Base-by-base conservation (phyloP, 441 rosid genomes). In the Metrosideros polymorpha region DNA sequence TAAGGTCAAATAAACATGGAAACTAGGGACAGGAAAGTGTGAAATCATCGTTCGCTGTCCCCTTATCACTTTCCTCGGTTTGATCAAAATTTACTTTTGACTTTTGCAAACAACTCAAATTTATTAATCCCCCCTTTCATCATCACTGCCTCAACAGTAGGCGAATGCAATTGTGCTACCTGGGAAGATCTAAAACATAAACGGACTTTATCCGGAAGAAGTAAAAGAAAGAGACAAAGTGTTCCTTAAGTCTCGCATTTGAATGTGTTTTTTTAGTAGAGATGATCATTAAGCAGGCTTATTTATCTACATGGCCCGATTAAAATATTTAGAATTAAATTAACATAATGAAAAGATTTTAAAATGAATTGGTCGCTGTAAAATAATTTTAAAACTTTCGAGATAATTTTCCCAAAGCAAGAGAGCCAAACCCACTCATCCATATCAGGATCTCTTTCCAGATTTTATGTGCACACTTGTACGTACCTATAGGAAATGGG, bases 51-150 rank as follows among this genome's bases (percentile, higher is more conserved):
- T 47, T 82, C 45, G 3, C 12, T 71, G 47, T 71, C 52, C 29
- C 49, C 83, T 79, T 47, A 29, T 45, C 47, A 0, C 56, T 86
- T 85, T 89, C 82, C 42, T n/a, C 82, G 59, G 82, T 82, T 89
- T 55, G 84, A 85, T 87, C 59, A 89, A n/a, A 71, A 50, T 63
- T 42, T 63, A 35, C 90, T 91, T 92, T 91, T 92, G 92, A 91
- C 92, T 89, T 86, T 1, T 84, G 92, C 86, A n/a, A 71, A 54
- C 82, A 50, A 27, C 61, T 35, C 57, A 29, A 39, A 71, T 71
- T 66, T 39, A 22, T 71, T 22, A 39, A 39, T 22, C 7, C 47
- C 45, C 29, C 52, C 19, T 83, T 82, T 85, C 85, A 89, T 66
- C 82, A 85, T 63, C 86, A 47, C 63, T 87, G 87, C 83, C 87